Conservation (phyloP, 164 flowering plant species). For the Litsea cubeba region DNA sequence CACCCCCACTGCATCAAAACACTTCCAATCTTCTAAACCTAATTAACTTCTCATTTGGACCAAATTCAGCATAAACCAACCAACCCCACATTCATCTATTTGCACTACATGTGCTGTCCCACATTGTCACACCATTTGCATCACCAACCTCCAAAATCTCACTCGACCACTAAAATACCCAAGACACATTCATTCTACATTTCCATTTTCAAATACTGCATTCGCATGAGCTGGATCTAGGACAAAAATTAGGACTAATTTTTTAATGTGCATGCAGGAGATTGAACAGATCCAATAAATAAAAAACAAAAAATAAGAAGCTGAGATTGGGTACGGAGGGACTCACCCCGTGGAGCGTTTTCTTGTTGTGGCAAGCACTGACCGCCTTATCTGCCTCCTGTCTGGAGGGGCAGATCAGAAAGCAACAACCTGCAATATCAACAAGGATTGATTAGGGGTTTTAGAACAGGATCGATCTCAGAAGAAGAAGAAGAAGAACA, state of each 20-base stretch:
- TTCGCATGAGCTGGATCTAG: too few species aligned
- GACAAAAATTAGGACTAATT: too few species aligned
- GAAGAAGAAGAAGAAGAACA: not conserved
- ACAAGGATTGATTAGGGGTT: slow-evolving; percentile 28
- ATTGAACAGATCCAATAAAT: not conserved
- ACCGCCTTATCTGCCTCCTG: slow-evolving; percentile 94
- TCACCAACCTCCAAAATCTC: not conserved
- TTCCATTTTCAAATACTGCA: too few species aligned
- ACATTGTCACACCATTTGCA: not conserved
- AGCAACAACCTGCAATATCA: slow-evolving; percentile 73
- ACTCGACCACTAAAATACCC: not conserved
- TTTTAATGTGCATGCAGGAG: not conserved
- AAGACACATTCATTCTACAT: too few species aligned
- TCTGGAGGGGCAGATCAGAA: slow-evolving; percentile 87
- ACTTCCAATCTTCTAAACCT: too few species aligned
- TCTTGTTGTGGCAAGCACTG: slow-evolving; percentile 86
- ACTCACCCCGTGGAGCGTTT: slow-evolving; percentile 85
- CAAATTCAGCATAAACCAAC: too few species aligned
- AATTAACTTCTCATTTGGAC: too few species aligned
- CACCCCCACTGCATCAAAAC: too few species aligned
- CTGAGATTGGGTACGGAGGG: not conserved
- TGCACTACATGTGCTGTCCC: too few species aligned
- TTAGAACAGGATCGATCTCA: not conserved
- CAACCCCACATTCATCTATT: too few species aligned
- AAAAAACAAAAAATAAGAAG: not conserved